Conservation (phyloP, 2,329 filamentous ascomycete species). For the Intubia oerlemansii region DNA sequence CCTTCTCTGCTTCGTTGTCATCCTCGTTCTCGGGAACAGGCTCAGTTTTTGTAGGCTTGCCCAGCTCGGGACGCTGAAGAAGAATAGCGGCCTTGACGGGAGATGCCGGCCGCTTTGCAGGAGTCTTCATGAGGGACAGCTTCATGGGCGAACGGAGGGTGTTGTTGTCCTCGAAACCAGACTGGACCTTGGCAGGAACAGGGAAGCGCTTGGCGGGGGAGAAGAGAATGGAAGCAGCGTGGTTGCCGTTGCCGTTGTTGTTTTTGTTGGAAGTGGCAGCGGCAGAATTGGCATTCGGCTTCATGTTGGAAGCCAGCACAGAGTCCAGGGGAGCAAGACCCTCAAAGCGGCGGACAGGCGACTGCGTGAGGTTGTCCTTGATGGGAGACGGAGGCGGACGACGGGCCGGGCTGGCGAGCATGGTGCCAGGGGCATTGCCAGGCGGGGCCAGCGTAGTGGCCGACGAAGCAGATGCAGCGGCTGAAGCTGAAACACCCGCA, state of each 20-base stretch:
- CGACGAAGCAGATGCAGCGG: too few relatives aligned
- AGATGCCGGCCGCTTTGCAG: constrained; percentile 13
- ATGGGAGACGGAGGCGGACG: constrained; percentile 27
- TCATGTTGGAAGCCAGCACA: constrained; percentile 5
- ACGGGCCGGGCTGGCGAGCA: constrained; percentile 33
- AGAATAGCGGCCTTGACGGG: constrained; percentile 15
- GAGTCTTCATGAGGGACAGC: constrained; percentile 26
- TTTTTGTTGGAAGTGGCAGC: constrained; percentile 6
- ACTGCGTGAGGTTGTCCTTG: constrained; percentile 29
- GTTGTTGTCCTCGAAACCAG: constrained; percentile 10
- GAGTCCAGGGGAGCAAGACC: constrained; percentile 9
- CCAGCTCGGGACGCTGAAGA: constrained; percentile 11
- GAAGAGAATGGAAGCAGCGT: constrained; percentile 17
- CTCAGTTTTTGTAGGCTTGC: background rate
- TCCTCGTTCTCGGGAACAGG: too few relatives aligned
- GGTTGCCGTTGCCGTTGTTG: background rate
- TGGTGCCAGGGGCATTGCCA: constrained; percentile 10
- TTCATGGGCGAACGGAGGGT: constrained; percentile 19
- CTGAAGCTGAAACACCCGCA: too few relatives aligned
- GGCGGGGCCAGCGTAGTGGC: background rate
- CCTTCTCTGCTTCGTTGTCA: constrained; percentile 3
- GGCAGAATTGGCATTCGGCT: too few relatives aligned
- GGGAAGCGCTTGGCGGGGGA: constrained; percentile 30
- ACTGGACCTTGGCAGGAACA: constrained; percentile 20
- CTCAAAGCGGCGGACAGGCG: constrained; percentile 33